Evolutionary conservation across 768 basidiomycete species (phyloP).

Genomic region (Favolaschia claudopus): DNA sequence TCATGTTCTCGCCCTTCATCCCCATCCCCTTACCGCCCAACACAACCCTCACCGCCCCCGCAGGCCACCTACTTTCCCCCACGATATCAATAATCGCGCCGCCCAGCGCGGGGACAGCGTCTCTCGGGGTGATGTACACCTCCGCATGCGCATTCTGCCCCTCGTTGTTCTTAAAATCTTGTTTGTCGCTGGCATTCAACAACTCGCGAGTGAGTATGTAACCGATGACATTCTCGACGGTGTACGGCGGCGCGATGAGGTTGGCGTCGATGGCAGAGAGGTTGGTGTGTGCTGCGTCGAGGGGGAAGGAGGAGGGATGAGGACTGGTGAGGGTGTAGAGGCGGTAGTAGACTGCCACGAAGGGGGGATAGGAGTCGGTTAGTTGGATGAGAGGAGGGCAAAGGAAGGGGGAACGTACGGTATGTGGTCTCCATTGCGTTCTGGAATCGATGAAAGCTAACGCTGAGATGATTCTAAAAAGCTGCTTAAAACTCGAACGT

Average conservation of each 20-base stretch:
- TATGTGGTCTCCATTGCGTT: no score
- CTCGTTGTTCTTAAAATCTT: no score
- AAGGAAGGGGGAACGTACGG: no score
- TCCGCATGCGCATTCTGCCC: no score
- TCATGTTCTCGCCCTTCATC: no score
- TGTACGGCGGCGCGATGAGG: conserved; percentile 5
- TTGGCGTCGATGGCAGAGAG: conserved; percentile 7
- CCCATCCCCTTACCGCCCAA: no score
- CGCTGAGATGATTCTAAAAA: no score
- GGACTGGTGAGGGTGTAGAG: not conserved
- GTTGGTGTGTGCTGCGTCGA: conserved; percentile 2
- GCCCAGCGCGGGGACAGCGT: conserved; percentile 1
- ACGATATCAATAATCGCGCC: conserved; percentile 5
- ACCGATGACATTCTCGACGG: conserved; percentile 2
- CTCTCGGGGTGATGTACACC: conserved; percentile 8
- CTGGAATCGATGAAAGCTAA: no score
- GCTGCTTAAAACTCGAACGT: no score
- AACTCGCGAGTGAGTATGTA: conserved; percentile 4
- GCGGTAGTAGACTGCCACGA: conserved; percentile 10
- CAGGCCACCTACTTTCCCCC: conserved; percentile 1
- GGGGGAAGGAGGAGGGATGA: not conserved
- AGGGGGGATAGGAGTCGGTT: no score
- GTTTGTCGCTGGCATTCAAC: not conserved
- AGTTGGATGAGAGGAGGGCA: no score
- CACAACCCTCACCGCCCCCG: no score